phyloP scores from a whole-genome alignment of 768 basidiomycete species.

The Saitozyma sp. region DNA sequence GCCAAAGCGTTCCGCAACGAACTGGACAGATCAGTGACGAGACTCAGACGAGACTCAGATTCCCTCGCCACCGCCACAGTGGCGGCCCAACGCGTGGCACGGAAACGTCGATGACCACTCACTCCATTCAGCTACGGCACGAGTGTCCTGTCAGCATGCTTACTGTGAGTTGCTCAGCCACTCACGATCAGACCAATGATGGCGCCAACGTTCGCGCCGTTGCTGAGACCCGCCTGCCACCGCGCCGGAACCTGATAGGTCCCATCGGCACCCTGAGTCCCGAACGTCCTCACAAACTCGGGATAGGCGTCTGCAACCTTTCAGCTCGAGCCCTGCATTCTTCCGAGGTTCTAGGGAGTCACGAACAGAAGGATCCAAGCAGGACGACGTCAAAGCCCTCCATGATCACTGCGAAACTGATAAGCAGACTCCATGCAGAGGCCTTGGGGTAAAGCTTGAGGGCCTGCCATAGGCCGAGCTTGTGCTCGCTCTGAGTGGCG shows the following conservation, averaged over 20 bases:
- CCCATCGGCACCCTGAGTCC: constrained; percentile 27
- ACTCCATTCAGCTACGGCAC: constrained; percentile 1
- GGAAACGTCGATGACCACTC: background rate
- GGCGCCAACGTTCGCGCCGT: constrained; percentile 28
- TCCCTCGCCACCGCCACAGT: too few species aligned
- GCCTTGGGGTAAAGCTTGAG: constrained; percentile 45
- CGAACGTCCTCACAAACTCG: constrained; percentile 25
- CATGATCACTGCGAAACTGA: constrained; percentile 10
- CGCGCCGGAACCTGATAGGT: constrained; percentile 41
- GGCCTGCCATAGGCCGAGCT: constrained; percentile 37
- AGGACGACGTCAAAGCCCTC: constrained; percentile 7
- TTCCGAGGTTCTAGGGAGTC: too few species aligned
- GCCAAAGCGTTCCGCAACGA: constrained; percentile 41
- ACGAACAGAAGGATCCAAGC: constrained; percentile 4
- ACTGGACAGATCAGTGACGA: constrained; percentile 11
- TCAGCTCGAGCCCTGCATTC: background rate
- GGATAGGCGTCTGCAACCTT: constrained; percentile 5
- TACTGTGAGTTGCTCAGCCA: background rate
- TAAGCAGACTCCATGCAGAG: constrained; percentile 34
- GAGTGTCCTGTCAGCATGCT: background rate
- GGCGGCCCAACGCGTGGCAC: background rate
- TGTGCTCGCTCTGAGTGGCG: constrained; percentile 23
- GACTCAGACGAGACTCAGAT: too few species aligned
- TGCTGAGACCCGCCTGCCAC: constrained; percentile 50
- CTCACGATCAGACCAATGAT: constrained; percentile 41